Evolutionary conservation across 371 early-diverging fungal genomes (phyloP), one percentile per base, ranked within the genome.

Genomic region (Apophysomyces elegans): DNA sequence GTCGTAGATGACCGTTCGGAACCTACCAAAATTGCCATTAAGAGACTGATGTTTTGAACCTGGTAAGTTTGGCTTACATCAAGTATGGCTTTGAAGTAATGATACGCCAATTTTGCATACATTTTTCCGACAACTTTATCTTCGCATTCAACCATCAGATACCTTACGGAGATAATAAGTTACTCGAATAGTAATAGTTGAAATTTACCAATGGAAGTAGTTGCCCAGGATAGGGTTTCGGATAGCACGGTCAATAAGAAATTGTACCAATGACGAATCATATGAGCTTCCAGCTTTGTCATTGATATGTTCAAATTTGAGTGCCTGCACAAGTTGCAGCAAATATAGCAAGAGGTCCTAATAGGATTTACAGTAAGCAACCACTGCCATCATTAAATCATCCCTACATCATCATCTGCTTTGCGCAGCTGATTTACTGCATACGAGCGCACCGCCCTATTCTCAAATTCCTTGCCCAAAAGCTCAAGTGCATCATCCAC

Each of bases 271-370:
- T 0, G 92, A 92, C 0, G 96, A 94, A 37, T 90, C 91, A 47
- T 79, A 66, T 1, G 77, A 65, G 45, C 61, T 73, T 2, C 77
- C 63, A 8, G 67, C 80, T n/a, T 76, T 76, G 18, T 79, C 79
- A 16, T 67, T 71, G 36, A 78, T 78, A 54, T 78, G 82, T 77
- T 99, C 99, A 71, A 96, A 97, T 68, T 94, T 95, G 4, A 99
- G 79, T n/a, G 98, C 99, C 75, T 99, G 99, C 1, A 99, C 99
- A 0, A 99, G 86, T 70, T 99, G 99, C 35, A 97, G 75, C 36
- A 98, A 78, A 78, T 95, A 97, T 14, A 97, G 75, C 35, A 93
- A 82, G 9, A 99, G 74, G 63, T 97, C 97, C 93, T 93, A 72
- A 16, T 18, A 18, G 13, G 61, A 12, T 50, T 41, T 41, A 21